These are phyloP conservation scores for Ananas comosus DNA, from an alignment of 176 grass and related monocot genomes.

Conservation along the genomic window DNA sequence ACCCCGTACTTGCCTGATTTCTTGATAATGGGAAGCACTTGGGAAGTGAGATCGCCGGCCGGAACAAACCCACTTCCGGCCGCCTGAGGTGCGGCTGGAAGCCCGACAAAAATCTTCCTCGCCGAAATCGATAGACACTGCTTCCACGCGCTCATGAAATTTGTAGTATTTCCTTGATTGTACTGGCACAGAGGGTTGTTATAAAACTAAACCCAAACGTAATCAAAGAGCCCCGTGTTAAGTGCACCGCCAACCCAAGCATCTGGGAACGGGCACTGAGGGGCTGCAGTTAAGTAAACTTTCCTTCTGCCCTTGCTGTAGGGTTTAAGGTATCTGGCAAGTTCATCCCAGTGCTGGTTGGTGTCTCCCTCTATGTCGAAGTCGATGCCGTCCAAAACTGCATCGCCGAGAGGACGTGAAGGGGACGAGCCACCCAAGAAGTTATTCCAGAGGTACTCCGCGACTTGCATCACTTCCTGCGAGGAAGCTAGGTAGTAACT, in stretches of 20 bases:
- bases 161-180: slow-evolving; percentile 6
- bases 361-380: slow-evolving; percentile 71
- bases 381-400: slow-evolving; percentile 62
- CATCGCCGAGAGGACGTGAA: slow-evolving; percentile 46
- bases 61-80: slow-evolving; percentile 56
- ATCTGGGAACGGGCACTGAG: slow-evolving; percentile 74
- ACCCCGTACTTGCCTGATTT: slow-evolving; percentile 43
- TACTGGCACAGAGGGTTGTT: slow-evolving; percentile 22
- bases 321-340: slow-evolving; percentile 38
- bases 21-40: slow-evolving; percentile 46
- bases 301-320: neutral
- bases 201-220: slow-evolving; percentile 22
- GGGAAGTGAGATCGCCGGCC: slow-evolving; percentile 17
- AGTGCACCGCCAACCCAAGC: slow-evolving; percentile 46
- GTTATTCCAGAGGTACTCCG: slow-evolving; percentile 58
- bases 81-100: slow-evolving; percentile 46
- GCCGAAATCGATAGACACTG: slow-evolving; percentile 36
- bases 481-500: slow-evolving; percentile 44
- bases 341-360: slow-evolving; percentile 50
- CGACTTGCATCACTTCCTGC: slow-evolving; percentile 33
- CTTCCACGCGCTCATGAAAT: slow-evolving; percentile 40
- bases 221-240: slow-evolving; percentile 23
- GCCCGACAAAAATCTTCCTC: slow-evolving; percentile 36
- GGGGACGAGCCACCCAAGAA: slow-evolving; percentile 40
- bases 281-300: slow-evolving; percentile 44